Evolutionary conservation across 2,329 filamentous ascomycete genomes (phyloP).

Genomic region (Incumbomyces lentus): DNA sequence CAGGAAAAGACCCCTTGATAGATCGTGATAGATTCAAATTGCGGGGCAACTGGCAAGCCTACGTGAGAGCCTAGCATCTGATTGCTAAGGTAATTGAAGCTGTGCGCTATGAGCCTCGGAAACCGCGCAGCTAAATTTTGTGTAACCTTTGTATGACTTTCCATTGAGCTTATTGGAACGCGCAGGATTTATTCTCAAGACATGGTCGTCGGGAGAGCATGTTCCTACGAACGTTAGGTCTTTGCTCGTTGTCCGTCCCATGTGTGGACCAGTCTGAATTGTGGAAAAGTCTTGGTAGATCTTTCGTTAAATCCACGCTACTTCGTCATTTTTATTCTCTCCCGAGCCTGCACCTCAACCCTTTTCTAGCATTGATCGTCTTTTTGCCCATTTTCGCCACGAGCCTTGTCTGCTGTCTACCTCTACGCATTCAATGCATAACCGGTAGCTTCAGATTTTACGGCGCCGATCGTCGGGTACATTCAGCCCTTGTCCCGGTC

Average conservation of each 20-base stretch:
- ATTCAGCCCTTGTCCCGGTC: neutral
- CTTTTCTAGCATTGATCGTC: constrained; percentile 6
- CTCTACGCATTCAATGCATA: neutral
- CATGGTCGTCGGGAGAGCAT: too few relatives aligned
- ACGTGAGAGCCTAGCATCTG: too few relatives aligned
- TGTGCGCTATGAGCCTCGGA: too few relatives aligned
- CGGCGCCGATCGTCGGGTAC: constrained; percentile 1
- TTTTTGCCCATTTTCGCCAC: constrained; percentile 2
- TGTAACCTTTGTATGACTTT: too few relatives aligned
- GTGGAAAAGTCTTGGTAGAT: neutral
- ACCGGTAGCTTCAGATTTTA: constrained; percentile 3
- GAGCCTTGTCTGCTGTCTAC: neutral
- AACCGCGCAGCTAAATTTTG: too few relatives aligned
- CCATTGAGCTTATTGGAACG: too few relatives aligned
- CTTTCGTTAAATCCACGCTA: constrained; percentile 3
- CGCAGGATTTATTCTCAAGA: too few relatives aligned
- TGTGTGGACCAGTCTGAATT: neutral
- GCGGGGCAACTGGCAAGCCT: too few relatives aligned
- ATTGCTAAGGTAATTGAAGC: too few relatives aligned
- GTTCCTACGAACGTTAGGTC: too few relatives aligned
- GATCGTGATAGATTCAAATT: too few relatives aligned
- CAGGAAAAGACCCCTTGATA: neutral
- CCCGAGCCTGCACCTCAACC: constrained; percentile 4
- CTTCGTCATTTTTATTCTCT: constrained; percentile 7
- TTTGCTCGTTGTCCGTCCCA: neutral